Evolutionary conservation across 495 filamentous ascomycete genomes (phyloP).

Genomic region (Cudoniella acicularis): DNA sequence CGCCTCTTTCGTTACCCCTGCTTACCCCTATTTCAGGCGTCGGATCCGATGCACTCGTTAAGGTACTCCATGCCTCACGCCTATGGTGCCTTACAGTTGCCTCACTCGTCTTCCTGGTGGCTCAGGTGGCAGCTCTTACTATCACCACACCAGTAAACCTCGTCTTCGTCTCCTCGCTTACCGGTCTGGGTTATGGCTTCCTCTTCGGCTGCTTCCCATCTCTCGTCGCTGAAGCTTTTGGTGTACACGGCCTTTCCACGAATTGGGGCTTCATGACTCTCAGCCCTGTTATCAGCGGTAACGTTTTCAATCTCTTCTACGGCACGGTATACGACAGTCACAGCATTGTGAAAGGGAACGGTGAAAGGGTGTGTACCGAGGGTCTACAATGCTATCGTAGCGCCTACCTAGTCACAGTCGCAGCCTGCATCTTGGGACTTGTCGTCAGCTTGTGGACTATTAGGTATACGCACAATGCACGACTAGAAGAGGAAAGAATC

Average conservation of each 20-base stretch:
- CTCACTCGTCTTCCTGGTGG: conserved; percentile 70
- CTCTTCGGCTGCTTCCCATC: conserved; percentile 94
- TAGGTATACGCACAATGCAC: conserved; percentile 41
- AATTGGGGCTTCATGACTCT: conserved; percentile 97
- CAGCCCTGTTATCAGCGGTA: conserved; percentile 76
- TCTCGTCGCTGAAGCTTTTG: conserved; percentile 87
- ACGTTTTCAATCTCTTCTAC: conserved; percentile 90
- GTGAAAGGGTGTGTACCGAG: conserved; percentile 70
- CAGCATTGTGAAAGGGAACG: conserved; percentile 60
- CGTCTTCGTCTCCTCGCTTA: conserved; percentile 73
- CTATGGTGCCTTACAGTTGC: conserved; percentile 86
- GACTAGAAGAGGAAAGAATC: conserved; percentile 18
- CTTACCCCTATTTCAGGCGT: conserved; percentile 51
- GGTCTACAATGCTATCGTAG: conserved; percentile 76
- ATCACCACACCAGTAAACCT: conserved; percentile 78
- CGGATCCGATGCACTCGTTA: conserved; percentile 85
- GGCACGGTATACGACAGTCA: conserved; percentile 77
- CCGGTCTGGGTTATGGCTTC: conserved; percentile 88
- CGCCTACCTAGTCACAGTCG: conserved; percentile 82
- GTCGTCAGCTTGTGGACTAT: conserved; percentile 73
- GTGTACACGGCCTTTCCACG: conserved; percentile 78
- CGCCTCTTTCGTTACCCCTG: not conserved
- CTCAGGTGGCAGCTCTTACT: conserved; percentile 74
- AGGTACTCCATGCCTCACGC: conserved; percentile 70
- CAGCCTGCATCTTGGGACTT: conserved; percentile 67